A percentile compares a stretch with the other conserved stretches of the same genome.
Conservation (phyloP, 495 filamentous ascomycete species). For the Penicillium ochrochloron region DNA sequence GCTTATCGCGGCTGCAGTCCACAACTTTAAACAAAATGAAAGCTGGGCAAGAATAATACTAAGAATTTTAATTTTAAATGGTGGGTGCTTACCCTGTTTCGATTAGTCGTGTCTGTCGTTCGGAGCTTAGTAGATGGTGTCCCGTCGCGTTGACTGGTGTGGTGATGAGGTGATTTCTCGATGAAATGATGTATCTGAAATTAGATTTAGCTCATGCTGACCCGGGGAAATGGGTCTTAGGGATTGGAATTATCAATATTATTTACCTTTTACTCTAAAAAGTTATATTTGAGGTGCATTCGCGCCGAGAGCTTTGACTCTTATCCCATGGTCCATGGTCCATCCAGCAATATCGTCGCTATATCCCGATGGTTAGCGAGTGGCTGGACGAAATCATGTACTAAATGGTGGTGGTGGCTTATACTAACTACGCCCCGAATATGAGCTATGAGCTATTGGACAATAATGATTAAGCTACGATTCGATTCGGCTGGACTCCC, state of each 20-base stretch:
- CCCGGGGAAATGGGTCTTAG: background rate
- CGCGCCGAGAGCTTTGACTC: background rate
- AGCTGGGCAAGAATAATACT: background rate
- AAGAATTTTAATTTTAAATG: no score
- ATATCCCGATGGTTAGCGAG: background rate
- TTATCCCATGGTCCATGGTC: background rate
- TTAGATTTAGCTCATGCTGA: background rate
- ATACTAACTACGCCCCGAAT: background rate
- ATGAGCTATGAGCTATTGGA: background rate
- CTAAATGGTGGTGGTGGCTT: background rate
- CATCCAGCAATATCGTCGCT: background rate
- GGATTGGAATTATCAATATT: background rate
- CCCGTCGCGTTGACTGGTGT: background rate
- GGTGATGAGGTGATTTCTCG: conserved; percentile 3
- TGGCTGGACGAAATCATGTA: background rate
- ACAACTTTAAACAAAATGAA: conserved; percentile 20
- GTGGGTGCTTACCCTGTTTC: background rate
- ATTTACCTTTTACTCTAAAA: background rate
- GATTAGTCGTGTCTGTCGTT: background rate
- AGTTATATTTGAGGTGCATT: background rate
- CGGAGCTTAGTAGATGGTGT: background rate
- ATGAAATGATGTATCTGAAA: conserved; percentile 5
- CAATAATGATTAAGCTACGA: background rate
- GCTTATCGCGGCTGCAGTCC: conserved; percentile 29
- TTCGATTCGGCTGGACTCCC: background rate